These are phyloP conservation scores for Metarhizium album DNA, from an alignment of 2,329 filamentous ascomycete genomes.

Conservation along the genomic window DNA sequence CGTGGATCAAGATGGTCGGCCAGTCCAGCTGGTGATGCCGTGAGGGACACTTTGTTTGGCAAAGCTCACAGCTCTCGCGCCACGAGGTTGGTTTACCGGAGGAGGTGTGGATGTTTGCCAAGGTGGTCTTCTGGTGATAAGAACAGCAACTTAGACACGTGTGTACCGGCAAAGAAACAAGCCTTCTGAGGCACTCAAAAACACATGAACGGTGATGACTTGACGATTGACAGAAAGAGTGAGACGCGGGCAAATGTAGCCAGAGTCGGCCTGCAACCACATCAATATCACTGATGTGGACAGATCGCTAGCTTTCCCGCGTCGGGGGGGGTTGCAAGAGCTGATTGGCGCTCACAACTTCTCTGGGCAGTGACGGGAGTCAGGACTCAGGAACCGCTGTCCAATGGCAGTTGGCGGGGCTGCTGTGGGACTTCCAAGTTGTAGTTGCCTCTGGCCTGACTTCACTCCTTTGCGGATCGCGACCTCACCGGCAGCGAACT, in stretches of 20 bases:
- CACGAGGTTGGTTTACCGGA: not conserved
- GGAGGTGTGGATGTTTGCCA: not conserved
- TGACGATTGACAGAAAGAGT: not conserved
- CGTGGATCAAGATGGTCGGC: not conserved
- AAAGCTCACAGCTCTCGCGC: not conserved
- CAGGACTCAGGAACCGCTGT: not conserved
- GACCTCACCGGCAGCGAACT: not conserved
- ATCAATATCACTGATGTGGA: not conserved
- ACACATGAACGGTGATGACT: not conserved
- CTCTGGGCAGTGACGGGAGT: too few species aligned
- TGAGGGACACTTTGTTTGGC: conserved; percentile 1
- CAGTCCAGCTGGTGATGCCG: conserved; percentile 4
- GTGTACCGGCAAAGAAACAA: not conserved
- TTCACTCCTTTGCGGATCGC: not conserved
- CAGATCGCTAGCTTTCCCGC: too few species aligned
- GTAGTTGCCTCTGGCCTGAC: not conserved
- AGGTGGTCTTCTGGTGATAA: not conserved
- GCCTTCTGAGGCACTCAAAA: not conserved
- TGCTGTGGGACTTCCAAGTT: not conserved
- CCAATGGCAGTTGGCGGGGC: not conserved
- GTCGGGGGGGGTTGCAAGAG: too few species aligned
- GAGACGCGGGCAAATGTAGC: not conserved
- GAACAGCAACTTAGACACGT: not conserved
- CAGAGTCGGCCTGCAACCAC: not conserved
- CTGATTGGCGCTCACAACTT: not conserved